A percentile compares a stretch with the other conserved stretches of the same genome.
These are phyloP conservation scores for Gossypium longicalyx DNA, from an alignment of 345 rosid genomes.

Conservation along the genomic window DNA sequence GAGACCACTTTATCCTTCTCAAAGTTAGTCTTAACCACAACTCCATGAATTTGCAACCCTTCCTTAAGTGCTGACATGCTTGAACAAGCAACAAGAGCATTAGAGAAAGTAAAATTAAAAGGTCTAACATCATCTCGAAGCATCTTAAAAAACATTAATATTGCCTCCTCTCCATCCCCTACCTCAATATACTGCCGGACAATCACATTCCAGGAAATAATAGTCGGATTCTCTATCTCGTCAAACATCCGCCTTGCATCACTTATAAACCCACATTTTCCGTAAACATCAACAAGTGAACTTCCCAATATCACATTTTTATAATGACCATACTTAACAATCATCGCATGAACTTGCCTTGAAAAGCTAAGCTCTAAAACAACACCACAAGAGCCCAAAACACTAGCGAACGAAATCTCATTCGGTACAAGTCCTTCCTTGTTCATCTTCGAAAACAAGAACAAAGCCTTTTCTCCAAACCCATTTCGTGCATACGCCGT, in stretches of 20 bases:
- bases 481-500: slow-evolving; percentile 44
- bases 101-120: slow-evolving; percentile 62
- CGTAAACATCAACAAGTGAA: slow-evolving; percentile 77
- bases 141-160: slow-evolving; percentile 60
- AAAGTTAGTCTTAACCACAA: slow-evolving; percentile 38
- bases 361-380: slow-evolving; percentile 35
- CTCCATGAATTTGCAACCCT: slow-evolving; percentile 73
- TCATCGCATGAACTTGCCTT: slow-evolving; percentile 61
- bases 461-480: slow-evolving; percentile 32
- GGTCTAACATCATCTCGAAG: slow-evolving; percentile 42
- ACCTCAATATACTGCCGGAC: slow-evolving; percentile 71
- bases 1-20: slow-evolving; percentile 52
- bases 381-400: slow-evolving; percentile 48
- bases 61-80: slow-evolving; percentile 37
- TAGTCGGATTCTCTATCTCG: slow-evolving; percentile 58
- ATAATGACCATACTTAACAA: slow-evolving; percentile 47
- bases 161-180: slow-evolving; percentile 53
- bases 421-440: slow-evolving; percentile 40
- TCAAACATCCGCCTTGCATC: slow-evolving; percentile 71
- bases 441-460: slow-evolving; percentile 50
- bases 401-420: slow-evolving; percentile 59
- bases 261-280: slow-evolving; percentile 58
- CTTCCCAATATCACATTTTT: slow-evolving; percentile 65
- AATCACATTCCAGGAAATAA: slow-evolving; percentile 87
- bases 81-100: slow-evolving; percentile 73